A percentile compares a stretch with the other conserved stretches of the same genome.
Evolutionary conservation across 108 stramenopile genomes (phyloP).

Genomic region (Stephanodiscus triporus): DNA sequence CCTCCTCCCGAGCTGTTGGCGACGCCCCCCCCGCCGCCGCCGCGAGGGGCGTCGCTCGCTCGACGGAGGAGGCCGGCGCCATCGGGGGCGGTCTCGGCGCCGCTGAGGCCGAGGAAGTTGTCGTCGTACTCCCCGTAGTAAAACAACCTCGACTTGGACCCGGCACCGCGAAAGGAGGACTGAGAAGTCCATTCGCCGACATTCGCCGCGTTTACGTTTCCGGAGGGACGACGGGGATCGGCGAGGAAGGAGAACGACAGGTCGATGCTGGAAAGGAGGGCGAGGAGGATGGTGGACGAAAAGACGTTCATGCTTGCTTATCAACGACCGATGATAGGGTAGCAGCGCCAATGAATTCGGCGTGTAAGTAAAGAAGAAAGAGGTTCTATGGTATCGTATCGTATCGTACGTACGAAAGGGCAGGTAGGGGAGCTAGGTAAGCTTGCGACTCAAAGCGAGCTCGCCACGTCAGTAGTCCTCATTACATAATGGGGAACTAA

Average conservation of each 20-base stretch:
- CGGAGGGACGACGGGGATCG: background rate
- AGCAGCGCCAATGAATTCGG: too few relatives aligned
- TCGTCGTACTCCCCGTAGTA: constrained; percentile 6
- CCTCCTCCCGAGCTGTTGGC: too few relatives aligned
- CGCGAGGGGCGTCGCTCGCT: background rate
- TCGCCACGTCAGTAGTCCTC: too few relatives aligned
- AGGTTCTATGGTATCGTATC: too few relatives aligned
- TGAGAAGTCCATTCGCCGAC: background rate
- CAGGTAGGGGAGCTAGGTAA: too few relatives aligned
- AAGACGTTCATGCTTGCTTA: constrained; percentile 6
- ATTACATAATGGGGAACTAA: too few relatives aligned
- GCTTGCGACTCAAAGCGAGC: too few relatives aligned
- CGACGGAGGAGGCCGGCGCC: constrained; percentile 3
- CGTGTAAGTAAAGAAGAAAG: too few relatives aligned
- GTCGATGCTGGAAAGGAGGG: background rate
- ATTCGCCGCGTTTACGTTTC: constrained; percentile 2
- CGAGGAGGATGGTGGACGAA: background rate
- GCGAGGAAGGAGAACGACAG: background rate
- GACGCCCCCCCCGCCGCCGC: background rate
- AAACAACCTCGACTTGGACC: background rate
- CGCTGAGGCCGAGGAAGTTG: background rate
- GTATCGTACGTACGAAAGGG: too few relatives aligned
- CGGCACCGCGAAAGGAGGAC: background rate
- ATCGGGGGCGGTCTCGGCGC: too few relatives aligned
- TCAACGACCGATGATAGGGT: too few relatives aligned